Evolutionary conservation across 345 rosid species (phyloP), one percentile per base, ranked within the genome.

Genomic region (Physaria fendleri): DNA sequence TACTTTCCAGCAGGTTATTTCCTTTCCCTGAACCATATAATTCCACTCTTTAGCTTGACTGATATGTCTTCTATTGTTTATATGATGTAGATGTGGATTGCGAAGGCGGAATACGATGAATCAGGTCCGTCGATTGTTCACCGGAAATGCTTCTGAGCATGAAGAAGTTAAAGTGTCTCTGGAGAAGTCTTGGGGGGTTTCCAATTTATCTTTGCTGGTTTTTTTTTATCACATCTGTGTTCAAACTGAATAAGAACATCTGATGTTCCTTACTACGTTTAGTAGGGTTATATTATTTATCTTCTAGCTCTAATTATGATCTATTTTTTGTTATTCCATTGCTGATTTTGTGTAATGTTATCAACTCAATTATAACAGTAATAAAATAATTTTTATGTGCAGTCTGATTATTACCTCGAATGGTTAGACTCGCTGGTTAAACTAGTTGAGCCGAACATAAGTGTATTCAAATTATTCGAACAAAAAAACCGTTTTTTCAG

Each of bases 101-200:
- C 95, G 0, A 87, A 87, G 82, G 88, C 88, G 2, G 95, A 87
- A 71, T 88, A 85, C 14, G 96, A 88, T 35, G 96, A 88, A 62
- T 85, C 96, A 2, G 90, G 96, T 8, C 91, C 94, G 45, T 85
- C 96, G 8, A 88, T 88, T 18, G 95, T 89, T 57, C 97, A 89
- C 67, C 75, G 95, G 72, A 85, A 89, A 59, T 89, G 97, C 82
- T 89, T 89, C 80, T 88, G 78, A 83, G 72, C 37, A 44, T 34
- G n/a, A n/a, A n/a, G 46, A 65, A 24, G 69, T 64, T 23, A 53
- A 42, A n/a, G n/a, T 64, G 28, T 24, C 32, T 43, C 24, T 8
- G 18, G 51, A 63, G 51, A 52, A 63, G 51, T 34, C 34, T 11
- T 32, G 59, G 3, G 27, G 61, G 53, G 52, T 53, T 43, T 64